phyloP scores from a whole-genome alignment of 2,329 filamentous ascomycete genomes.

The Pochonia chlamydosporia region DNA sequence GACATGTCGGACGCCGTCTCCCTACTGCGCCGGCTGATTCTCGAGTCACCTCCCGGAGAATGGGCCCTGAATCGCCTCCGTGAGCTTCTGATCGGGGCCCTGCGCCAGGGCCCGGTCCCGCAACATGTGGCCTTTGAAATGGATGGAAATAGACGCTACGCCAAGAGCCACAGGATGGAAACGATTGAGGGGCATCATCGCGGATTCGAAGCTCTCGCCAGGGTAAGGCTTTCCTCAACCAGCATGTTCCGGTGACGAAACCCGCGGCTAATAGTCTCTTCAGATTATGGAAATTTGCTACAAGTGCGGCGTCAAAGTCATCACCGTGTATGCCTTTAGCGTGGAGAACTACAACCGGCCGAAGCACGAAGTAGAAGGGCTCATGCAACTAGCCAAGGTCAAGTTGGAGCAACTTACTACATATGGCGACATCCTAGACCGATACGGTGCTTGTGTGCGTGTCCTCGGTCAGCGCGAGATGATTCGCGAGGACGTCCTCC shows the following conservation, averaged over 20 bases:
- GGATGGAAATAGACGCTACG: constrained; percentile 95
- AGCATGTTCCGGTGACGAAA: no score
- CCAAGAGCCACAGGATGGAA: constrained; percentile 84
- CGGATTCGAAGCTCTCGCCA: constrained; percentile 89
- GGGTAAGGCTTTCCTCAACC: constrained; percentile 47
- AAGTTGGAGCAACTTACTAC: constrained; percentile 88
- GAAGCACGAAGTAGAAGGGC: constrained; percentile 89
- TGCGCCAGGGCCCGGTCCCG: constrained; percentile 86
- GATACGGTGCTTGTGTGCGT: constrained; percentile 82
- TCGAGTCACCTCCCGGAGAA: constrained; percentile 86
- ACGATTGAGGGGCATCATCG: constrained; percentile 93
- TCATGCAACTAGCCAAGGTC: constrained; percentile 97
- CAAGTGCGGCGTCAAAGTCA: constrained; percentile 91
- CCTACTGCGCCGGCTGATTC: constrained; percentile 60
- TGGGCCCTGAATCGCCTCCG: constrained; percentile 76
- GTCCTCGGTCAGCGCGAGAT: constrained; percentile 80
- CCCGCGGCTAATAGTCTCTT: no score
- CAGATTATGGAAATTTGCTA: constrained; percentile 96
- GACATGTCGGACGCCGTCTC: constrained; percentile 49
- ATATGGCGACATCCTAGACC: constrained; percentile 87
- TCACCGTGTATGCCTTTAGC: constrained; percentile 97
- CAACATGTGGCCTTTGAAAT: constrained; percentile 98
- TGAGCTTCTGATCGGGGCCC: constrained; percentile 79
- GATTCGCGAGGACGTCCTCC: constrained; percentile 79
- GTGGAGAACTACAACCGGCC: constrained; percentile 99